Evolutionary conservation across 768 basidiomycete genomes (phyloP).

Genomic region (Hericium coralloides): DNA sequence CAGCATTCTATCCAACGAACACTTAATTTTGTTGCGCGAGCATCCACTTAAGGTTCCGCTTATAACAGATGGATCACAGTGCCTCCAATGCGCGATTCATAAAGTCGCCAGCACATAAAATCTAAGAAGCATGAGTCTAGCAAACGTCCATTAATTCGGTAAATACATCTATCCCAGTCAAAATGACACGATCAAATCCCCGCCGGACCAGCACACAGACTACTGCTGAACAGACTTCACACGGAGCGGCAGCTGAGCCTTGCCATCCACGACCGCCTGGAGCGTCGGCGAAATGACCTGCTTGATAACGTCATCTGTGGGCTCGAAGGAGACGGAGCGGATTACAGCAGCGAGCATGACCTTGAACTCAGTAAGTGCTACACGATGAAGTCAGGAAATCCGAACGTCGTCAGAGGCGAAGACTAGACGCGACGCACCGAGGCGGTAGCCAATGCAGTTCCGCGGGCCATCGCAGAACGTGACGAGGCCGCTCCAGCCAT

Average conservation of each 20-base stretch:
- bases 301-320: conserved; percentile 24
- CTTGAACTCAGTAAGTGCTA: background rate
- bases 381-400: background rate
- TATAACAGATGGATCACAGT: too few relatives aligned
- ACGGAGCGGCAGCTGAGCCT: conserved; percentile 17
- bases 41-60: too few relatives aligned
- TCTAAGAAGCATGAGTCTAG: too few relatives aligned
- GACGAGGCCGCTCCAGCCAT: conserved; percentile 29
- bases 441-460: conserved; percentile 32
- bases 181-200: too few relatives aligned
- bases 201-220: too few relatives aligned
- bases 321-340: conserved; percentile 27
- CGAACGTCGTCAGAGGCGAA: conserved; percentile 16
- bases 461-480: conserved; percentile 36
- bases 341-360: conserved; percentile 20
- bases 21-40: too few relatives aligned
- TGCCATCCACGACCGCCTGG: conserved; percentile 26
- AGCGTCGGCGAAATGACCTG: conserved; percentile 26
- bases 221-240: conserved; percentile 14
- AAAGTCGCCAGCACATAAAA: too few relatives aligned
- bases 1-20: too few relatives aligned
- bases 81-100: too few relatives aligned
- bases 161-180: too few relatives aligned
- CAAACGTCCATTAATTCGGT: too few relatives aligned
- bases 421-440: conserved; percentile 22